Base-by-base conservation (phyloP, 345 rosid genomes). In the Angophora floribunda region DNA sequence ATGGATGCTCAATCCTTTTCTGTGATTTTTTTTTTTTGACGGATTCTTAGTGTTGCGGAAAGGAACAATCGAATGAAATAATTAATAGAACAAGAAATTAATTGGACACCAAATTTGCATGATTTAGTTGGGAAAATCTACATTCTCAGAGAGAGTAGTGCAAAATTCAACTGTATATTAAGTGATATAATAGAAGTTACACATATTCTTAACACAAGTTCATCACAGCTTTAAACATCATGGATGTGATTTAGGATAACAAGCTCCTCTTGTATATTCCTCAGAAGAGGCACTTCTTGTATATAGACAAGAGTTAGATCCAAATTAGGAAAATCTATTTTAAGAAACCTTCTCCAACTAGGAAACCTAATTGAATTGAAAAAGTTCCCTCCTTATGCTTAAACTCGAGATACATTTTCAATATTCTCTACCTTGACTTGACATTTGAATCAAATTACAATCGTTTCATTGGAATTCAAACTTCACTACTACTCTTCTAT, bases 101-200 rank as follows among this genome's bases (percentile, higher is more conserved):
- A 21, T 55, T 55, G 11, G 26, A 55, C 61, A 55, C 61, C 8
- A 19, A 7, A 19, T 7, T 19, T 53, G 0, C 1, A 53, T 19
- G 59, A 24, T 53, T 53, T 24, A 53, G 21, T 53, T 0, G 26
- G 11, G 61, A 55, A 21, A 26, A 55, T 0, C 2, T 0, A 8
- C 61, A 55, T 55, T 28, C 49, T 28, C 21, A 21, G 12, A 7
- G 12, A 55, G 0, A 55, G 28, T 0, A 8, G 0, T 26, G 2
- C 61, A 55, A 55, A 55, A 0, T 55, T 55, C 28, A 55, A 55
- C 22, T 55, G 22, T 0, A 55, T 11, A 55, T 28, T 2, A 55
- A 21, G 22, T 19, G 4, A 8, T 55, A 55, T 0, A 9, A 22
- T 55, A 7, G 13, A 55, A 5, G 21, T 55, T 22, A 55, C 61